Base-by-base conservation (phyloP, 2,329 filamentous ascomycete species). In the Penicillium sp. region DNA sequence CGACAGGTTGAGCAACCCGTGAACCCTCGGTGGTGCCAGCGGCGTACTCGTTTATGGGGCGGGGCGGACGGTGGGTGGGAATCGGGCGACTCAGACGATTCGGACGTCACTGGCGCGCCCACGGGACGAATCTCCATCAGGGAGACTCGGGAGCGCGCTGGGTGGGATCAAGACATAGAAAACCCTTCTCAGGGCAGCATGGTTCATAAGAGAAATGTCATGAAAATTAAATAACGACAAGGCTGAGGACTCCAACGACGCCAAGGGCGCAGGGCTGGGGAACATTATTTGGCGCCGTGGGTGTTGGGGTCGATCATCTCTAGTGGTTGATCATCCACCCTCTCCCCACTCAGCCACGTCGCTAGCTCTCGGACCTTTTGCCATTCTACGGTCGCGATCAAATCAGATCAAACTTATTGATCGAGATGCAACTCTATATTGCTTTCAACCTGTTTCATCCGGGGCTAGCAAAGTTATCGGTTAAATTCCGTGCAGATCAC, bases 21-120 rank as follows among this genome's bases (percentile, higher is more conserved):
- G 52, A 77, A 77, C 9, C 73, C 73, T 31, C 74, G 73, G 46
- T 75, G 74, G 61, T 76, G 74, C 74, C 74, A 77, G 64, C 70
- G 65, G 26, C 72, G 71, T 47, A 73, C 69, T 53, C 72, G 70
- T 57, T 73, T 73, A 45, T 66, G 64, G 16, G 65, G 64, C 47
- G 68, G 61, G 48, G 64, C 59, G 48, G 58, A 43, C 43, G 41
- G 48, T 29, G 26, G 45, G 56, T 46, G 50, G 22, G 50, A 53
- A 16, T 52, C 49, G 21, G 50, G 50, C 39, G 50, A 53, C 27
- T 53, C 39, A 22, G 50, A 47, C 50, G 50, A 46, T 43, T 11
- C 35, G 41, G 49, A 52, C 49, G 39, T 52, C 49, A 33, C 39
- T 45, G 50, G 41, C 21, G 50, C 50, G 50, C 50, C 21, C 29